Base-by-base conservation (phyloP, 1,139 yeast genomes). In the Geotrichum candidum region DNA sequence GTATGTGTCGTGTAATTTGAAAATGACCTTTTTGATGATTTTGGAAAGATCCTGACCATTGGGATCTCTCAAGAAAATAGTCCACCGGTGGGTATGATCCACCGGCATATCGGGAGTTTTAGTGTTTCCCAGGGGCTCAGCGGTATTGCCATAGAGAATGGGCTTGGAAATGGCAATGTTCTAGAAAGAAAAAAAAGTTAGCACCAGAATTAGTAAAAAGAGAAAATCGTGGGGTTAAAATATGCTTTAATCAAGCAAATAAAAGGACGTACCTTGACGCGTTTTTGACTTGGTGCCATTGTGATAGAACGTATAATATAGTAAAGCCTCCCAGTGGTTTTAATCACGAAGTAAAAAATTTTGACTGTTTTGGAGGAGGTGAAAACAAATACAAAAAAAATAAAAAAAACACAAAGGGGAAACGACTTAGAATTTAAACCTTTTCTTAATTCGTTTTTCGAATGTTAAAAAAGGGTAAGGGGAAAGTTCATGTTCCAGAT, bases 41-140 rank as follows among this genome's bases (percentile, higher is more conserved):
- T 89, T 88, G 1, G 96, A 84, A 54, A 94, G 76, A 70, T 94
- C 97, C 67, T 88, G 88, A 58, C 71, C 67, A 56, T 86, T 78
- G 0, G 94, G 96, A 41, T 96, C 97, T 63, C 87, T 83, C 51
- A 94, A 86, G 69, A 92, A 94, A 10, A 95, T 90, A 0, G 97
- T 92, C 99, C 99, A 94, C 62, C 84, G 81, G 73, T 94, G 99
- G 0, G 99, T 90, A 71, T 94, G 99, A 69, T 92, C 98, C 0
- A 81, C 80, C 1, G 97, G 96, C 0, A 96, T 88, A 58, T 82
- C 82, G 33, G 84, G 83, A 9, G 91, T 90, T 58, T 84, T 77
- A 59, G 78, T 80, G 9, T 82, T 82, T 3, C 85, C 82, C 61
- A 91, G 77, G 58, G 91, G 91, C 41, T 82, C 82, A 0, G 98